Percentiles rank a stretch among this genome's conserved stretches.
Evolutionary conservation across 495 filamentous ascomycete species (phyloP).

Genomic region (Penicillium manginii): DNA sequence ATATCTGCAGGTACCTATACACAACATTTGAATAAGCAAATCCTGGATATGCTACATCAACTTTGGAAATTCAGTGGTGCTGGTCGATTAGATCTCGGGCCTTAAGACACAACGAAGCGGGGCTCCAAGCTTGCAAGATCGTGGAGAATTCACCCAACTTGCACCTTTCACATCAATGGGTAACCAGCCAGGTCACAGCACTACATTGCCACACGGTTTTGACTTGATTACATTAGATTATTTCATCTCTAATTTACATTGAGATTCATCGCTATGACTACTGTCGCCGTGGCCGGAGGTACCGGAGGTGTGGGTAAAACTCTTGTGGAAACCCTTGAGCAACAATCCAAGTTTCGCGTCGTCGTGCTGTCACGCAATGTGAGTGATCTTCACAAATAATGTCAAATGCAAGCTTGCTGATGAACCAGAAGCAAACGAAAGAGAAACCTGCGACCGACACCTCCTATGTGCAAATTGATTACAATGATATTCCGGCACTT

Average conservation of each 20-base stretch:
- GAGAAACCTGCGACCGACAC: conserved; percentile 3
- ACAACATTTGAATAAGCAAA: no score
- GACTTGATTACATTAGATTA: no score
- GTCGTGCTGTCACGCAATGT: conserved; percentile 46
- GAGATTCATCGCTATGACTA: conserved; percentile 30
- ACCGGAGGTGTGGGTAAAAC: conserved; percentile 55
- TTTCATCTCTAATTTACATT: not conserved
- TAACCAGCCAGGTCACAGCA: not conserved
- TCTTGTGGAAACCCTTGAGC: conserved; percentile 49
- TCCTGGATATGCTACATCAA: no score
- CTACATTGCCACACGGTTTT: not conserved
- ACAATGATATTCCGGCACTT: conserved; percentile 42
- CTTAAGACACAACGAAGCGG: no score
- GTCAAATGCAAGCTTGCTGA: conserved; percentile 18
- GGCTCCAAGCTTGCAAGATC: no score
- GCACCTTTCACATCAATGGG: not conserved
- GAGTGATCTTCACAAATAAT: not conserved
- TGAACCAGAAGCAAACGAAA: conserved; percentile 10
- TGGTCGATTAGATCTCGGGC: no score
- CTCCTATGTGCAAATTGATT: conserved; percentile 41
- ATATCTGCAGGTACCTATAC: no score
- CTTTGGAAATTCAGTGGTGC: no score
- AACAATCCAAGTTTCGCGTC: conserved; percentile 43
- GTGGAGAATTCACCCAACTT: no score
- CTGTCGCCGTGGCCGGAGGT: conserved; percentile 58